A percentile compares a stretch with the other conserved stretches of the same genome.
Evolutionary conservation across 768 basidiomycete genomes (phyloP).

Genomic region (Lentinus tigrinus): DNA sequence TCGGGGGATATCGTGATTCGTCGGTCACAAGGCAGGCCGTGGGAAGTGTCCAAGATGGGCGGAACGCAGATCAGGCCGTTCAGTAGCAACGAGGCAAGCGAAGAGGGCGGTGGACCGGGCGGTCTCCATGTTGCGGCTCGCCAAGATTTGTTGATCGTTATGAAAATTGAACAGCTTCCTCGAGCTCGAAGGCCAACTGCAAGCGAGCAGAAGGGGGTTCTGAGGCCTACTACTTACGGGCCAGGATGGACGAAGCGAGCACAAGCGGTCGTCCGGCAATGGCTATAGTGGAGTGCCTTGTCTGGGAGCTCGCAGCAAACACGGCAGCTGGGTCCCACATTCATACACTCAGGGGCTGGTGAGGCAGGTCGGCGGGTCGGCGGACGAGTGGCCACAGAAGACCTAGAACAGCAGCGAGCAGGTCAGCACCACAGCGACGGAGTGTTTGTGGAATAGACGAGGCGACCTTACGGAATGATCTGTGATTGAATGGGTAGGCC

Average conservation of each 20-base stretch:
- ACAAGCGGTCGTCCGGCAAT: constrained; percentile 7
- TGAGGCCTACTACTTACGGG: background rate
- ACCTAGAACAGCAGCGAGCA: no score
- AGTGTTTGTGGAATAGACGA: constrained; percentile 4
- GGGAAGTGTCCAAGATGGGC: background rate
- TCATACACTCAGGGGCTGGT: background rate
- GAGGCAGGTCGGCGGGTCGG: background rate
- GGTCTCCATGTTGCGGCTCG: background rate
- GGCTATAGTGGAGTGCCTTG: constrained; percentile 1
- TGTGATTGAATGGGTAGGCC: background rate
- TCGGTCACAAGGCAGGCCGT: constrained; percentile 4
- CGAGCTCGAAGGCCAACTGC: no score
- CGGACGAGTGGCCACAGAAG: background rate
- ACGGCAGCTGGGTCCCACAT: background rate
- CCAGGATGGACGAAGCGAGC: background rate
- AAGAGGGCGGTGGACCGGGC: background rate
- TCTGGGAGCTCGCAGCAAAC: background rate
- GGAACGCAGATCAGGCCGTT: constrained; percentile 7
- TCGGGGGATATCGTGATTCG: background rate
- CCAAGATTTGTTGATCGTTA: background rate
- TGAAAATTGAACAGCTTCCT: background rate
- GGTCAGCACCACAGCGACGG: background rate
- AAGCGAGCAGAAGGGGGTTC: background rate
- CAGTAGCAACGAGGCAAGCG: constrained; percentile 17
- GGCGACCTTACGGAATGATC: constrained; percentile 2